These are phyloP conservation scores for Penicillium verhagenii DNA, from an alignment of 495 filamentous ascomycete species.

Conservation along the genomic window DNA sequence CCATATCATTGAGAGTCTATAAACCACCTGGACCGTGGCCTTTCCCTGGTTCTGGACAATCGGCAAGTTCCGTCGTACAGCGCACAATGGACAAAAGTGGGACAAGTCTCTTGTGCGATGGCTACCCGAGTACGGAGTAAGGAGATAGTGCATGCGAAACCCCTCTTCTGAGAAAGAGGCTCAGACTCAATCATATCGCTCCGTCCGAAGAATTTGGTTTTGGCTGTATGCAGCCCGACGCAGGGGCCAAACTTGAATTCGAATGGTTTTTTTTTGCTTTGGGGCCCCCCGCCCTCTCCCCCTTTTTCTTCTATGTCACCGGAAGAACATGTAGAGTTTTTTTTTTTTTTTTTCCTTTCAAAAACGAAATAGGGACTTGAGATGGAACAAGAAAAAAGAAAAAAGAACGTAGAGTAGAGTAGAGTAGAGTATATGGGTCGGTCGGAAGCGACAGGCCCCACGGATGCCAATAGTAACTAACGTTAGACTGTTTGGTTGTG, in stretches of 20 bases:
- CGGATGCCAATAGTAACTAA: neutral
- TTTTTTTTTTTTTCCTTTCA: too few species aligned
- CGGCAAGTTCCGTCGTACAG: neutral
- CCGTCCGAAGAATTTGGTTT: slow-evolving; percentile 3
- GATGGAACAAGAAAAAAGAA: neutral
- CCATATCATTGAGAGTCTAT: neutral
- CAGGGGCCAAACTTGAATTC: slow-evolving; percentile 6
- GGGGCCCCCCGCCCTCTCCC: neutral
- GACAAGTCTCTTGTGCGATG: slow-evolving; percentile 6
- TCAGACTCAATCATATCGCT: slow-evolving; percentile 4
- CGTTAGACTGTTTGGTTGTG: neutral
- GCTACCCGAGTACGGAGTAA: slow-evolving; percentile 8
- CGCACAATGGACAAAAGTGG: slow-evolving; percentile 2
- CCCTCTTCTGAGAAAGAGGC: slow-evolving; percentile 4
- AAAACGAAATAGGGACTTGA: neutral
- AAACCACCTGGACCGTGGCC: neutral
- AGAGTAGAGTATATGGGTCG: neutral
- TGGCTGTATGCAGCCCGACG: slow-evolving; percentile 7
- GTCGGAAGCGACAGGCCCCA: slow-evolving; percentile 5
- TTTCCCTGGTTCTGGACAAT: neutral
- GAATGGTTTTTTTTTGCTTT: too few species aligned
- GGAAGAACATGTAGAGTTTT: neutral
- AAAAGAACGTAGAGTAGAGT: neutral
- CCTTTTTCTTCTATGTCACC: neutral
- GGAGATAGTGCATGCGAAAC: slow-evolving; percentile 6